Conservation (phyloP, 352 stramenopile genomes). For the Phytopythium aichiense region DNA sequence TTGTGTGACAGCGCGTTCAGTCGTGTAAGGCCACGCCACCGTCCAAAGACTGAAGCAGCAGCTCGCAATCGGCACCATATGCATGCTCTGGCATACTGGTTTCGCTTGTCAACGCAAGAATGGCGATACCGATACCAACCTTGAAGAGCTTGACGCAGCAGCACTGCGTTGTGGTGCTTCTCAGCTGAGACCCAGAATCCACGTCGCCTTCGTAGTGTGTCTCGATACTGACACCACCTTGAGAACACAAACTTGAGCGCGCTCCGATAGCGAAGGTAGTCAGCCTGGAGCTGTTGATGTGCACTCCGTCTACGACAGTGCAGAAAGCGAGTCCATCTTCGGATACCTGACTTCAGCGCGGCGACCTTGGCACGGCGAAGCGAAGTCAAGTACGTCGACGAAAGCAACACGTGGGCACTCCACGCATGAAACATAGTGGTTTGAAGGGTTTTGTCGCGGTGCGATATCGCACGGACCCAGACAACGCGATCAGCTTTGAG, state of each 20-base stretch:
- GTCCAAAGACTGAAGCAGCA: not conserved
- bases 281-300: not conserved
- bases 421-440: not conserved
- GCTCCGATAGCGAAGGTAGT: not conserved
- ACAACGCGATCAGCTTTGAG: not conserved
- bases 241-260: not conserved
- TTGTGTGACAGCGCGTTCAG: not conserved
- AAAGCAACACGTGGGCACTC: not conserved
- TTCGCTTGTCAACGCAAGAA: not conserved
- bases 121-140: not conserved
- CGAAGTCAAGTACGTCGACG: not conserved
- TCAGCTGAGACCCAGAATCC: not conserved
- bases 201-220: not conserved
- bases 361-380: not conserved
- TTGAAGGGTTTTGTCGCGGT: not conserved
- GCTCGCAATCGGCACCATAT: not conserved
- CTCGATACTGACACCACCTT: not conserved
- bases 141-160: not conserved
- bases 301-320: not conserved
- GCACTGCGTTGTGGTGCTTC: not conserved
- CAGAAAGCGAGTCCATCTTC: slow-evolving; percentile 4
- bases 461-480: not conserved
- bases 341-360: not conserved
- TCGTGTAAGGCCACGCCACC: not conserved
- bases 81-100: not conserved